phyloP scores from a whole-genome alignment of 2,329 filamentous ascomycete species.

The Aureobasidium melanogenum region DNA sequence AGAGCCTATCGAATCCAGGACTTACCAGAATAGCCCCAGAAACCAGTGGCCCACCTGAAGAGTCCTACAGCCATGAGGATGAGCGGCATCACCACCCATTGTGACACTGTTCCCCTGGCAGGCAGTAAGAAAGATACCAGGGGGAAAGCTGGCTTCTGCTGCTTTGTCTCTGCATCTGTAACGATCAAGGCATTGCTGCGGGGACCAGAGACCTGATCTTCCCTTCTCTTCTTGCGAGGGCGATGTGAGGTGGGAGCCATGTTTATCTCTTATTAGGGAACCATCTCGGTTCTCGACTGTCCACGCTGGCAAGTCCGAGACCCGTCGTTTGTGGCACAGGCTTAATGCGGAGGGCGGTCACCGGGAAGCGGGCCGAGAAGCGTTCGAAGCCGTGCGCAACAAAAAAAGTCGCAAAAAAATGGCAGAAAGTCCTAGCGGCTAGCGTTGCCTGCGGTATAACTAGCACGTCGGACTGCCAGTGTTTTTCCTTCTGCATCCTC shows the following conservation, averaged over 20 bases:
- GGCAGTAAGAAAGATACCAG: conserved; percentile 93
- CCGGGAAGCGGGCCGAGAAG: background rate
- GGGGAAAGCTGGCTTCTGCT: conserved; percentile 65
- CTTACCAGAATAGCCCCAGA: conserved; percentile 90
- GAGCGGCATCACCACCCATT: conserved; percentile 86
- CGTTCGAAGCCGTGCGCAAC: background rate
- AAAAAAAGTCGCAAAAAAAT: background rate
- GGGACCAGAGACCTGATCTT: conserved; percentile 28
- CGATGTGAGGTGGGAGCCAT: conserved; percentile 24
- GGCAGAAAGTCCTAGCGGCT: background rate
- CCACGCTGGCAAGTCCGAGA: conserved; percentile 1
- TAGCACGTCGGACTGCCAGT: background rate
- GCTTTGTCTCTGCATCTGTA: conserved; percentile 35
- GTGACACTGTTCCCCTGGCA: conserved; percentile 69
- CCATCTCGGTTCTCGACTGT: background rate
- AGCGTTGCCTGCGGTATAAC: background rate
- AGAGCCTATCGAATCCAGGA: conserved; percentile 11
- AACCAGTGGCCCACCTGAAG: conserved; percentile 82
- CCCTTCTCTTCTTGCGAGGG: conserved; percentile 36
- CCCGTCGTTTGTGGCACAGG: background rate
- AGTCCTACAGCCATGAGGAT: conserved; percentile 85
- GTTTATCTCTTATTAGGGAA: background rate
- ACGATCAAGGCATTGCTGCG: conserved; percentile 35
- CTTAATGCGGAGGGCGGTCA: background rate
- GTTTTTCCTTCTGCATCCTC: conserved; percentile 2